A percentile compares a stretch with the other conserved stretches of the same genome.
Conservation (phyloP, 2,329 filamentous ascomycete species). For the Hypoxylon sp. region DNA sequence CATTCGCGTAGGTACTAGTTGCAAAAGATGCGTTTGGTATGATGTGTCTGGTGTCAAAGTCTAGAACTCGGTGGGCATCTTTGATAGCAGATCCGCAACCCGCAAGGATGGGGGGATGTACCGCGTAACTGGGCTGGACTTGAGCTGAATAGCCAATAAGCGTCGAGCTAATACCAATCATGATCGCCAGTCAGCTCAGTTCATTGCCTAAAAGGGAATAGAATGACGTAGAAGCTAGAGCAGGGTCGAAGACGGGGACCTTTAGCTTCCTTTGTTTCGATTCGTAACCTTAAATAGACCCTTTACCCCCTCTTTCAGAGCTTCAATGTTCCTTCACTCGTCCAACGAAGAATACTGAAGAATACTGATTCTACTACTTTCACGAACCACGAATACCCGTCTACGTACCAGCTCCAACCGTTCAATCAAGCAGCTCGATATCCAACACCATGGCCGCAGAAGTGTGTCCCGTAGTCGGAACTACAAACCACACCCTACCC, state of each 20-base stretch:
- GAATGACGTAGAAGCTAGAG: slow-evolving; percentile 37
- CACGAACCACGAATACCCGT: slow-evolving; percentile 12
- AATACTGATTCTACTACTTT: slow-evolving; percentile 3
- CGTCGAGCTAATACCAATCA: slow-evolving; percentile 36
- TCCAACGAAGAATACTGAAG: neutral
- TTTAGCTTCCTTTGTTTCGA: slow-evolving; percentile 22
- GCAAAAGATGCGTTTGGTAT: neutral
- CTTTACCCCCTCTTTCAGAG: slow-evolving; percentile 20
- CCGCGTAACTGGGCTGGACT: slow-evolving; percentile 8
- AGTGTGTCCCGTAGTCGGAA: slow-evolving; percentile 61
- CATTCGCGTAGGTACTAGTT: neutral
- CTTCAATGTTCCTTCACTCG: slow-evolving; percentile 14
- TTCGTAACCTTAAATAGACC: slow-evolving; percentile 37
- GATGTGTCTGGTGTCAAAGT: neutral
- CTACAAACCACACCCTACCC: slow-evolving; percentile 59
- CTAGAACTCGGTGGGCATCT: slow-evolving; percentile 1
- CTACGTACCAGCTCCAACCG: neutral
- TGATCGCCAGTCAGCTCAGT: slow-evolving; percentile 27
- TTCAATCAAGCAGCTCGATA: neutral
- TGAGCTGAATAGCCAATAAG: slow-evolving; percentile 33
- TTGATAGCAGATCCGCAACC: slow-evolving; percentile 25
- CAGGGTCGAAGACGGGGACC: neutral
- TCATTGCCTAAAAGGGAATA: slow-evolving; percentile 36
- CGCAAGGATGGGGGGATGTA: slow-evolving; percentile 15
- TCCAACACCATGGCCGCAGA: slow-evolving; percentile 52